A percentile compares a stretch with the other conserved stretches of the same genome.
Evolutionary conservation across 2,329 filamentous ascomycete species (phyloP).

Genomic region (Aspergillus fumigatiaffinis): DNA sequence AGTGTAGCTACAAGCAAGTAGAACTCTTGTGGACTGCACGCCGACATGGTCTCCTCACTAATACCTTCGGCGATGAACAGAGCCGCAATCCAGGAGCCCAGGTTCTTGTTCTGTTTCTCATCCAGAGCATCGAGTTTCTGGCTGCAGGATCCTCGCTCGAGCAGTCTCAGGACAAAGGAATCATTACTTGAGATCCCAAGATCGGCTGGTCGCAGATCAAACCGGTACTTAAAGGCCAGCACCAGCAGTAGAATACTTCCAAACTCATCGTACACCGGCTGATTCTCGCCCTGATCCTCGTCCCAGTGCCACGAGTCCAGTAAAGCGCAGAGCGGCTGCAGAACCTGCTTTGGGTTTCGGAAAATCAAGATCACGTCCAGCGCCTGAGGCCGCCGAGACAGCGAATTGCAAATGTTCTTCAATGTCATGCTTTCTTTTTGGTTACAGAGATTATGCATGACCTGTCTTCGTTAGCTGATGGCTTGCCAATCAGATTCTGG

Average conservation of each 20-base stretch:
- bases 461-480: constrained; percentile 22
- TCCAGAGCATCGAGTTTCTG: constrained; percentile 49
- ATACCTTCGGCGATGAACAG: constrained; percentile 61
- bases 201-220: constrained; percentile 50
- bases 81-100: constrained; percentile 58
- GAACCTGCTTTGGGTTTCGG: constrained; percentile 51
- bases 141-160: constrained; percentile 45
- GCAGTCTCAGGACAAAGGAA: constrained; percentile 54
- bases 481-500: background rate
- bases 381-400: constrained; percentile 53
- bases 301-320: constrained; percentile 63
- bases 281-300: constrained; percentile 61
- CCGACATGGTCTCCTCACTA: constrained; percentile 61
- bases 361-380: constrained; percentile 60
- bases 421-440: constrained; percentile 61
- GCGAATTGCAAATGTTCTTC: constrained; percentile 56
- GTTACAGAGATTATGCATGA: constrained; percentile 55
- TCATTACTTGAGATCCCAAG: constrained; percentile 48
- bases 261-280: constrained; percentile 64
- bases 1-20: constrained; percentile 60
- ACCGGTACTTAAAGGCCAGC: constrained; percentile 56
- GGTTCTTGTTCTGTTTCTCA: constrained; percentile 54
- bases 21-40: constrained; percentile 62
- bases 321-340: constrained; percentile 56
- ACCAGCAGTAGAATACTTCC: constrained; percentile 58